Evolutionary conservation across 108 stramenopile species (phyloP), one percentile per base, ranked within the genome.

Genomic region (Cyclotella sp.): DNA sequence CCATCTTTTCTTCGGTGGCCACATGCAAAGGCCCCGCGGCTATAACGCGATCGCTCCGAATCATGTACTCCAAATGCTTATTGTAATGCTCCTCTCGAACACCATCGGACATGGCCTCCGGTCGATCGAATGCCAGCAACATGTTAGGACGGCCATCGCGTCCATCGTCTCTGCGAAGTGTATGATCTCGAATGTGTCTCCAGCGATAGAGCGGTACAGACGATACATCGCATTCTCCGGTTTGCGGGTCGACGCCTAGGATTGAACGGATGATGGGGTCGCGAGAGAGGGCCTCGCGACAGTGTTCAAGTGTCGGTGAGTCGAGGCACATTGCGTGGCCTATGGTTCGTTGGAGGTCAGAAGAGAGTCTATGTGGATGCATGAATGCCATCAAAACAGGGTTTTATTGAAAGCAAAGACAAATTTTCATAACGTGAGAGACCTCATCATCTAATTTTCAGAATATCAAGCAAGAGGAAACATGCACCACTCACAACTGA

Each of bases 121-220:
- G 81, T 47, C 76, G 76, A 76, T 94, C 93, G 63, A 92, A 68
- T 28, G 83, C 87, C 55, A 94, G 54, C 54, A 87, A 70, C 78
- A 94, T 77, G 27, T 79, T 82, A 4, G 93, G 93, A 55, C 58
- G 78, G 39, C 93, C 93, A 64, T 87, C 76, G 19, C 93, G 85
- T 39, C 93, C 93, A 42, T 94, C 93, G 57, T 94, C 93, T 18
- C 72, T 53, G 42, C 93, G 87, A 24, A 94, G 73, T 19, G 89
- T 86, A 68, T 92, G 87, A 68, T 94, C 93, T 34, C 91, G 91
- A 81, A 94, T 92, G 41, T 94, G 93, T 61, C 90, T 79, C 93
- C 93, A 94, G 40, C 93, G 88, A 72, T 88, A 94, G 19, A 94
- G 70, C 5, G 84, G 91, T 21, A 92, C 53, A 24, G 90, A 79